phyloP scores from a whole-genome alignment of 2,329 filamentous ascomycete genomes.

The Trichoderma breve region DNA sequence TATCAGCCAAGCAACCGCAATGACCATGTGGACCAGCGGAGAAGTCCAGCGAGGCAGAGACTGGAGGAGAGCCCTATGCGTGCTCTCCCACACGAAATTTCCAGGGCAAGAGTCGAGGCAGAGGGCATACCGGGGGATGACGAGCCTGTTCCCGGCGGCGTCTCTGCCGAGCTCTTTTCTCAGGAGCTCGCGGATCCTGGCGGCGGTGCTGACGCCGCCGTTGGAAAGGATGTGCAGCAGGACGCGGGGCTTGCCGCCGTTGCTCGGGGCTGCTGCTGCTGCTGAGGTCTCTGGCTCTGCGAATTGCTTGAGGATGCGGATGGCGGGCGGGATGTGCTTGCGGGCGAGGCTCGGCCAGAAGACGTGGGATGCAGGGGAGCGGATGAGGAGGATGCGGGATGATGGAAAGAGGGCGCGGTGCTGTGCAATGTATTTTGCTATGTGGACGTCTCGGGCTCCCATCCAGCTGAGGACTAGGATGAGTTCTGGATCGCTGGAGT shows the following conservation, averaged over 20 bases:
- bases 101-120: constrained; percentile 52
- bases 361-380: constrained; percentile 39
- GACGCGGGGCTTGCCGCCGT: constrained; percentile 31
- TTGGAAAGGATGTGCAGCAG: constrained; percentile 54
- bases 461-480: constrained; percentile 52
- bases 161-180: constrained; percentile 24
- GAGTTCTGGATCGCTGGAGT: constrained; percentile 40
- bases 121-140: constrained; percentile 42
- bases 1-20: constrained; percentile 34
- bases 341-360: constrained; percentile 34
- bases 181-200: constrained; percentile 32
- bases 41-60: constrained; percentile 35
- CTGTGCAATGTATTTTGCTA: constrained; percentile 49
- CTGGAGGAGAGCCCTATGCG: constrained; percentile 41
- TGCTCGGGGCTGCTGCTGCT: background rate
- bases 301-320: constrained; percentile 39
- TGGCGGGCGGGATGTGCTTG: constrained; percentile 38
- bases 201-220: constrained; percentile 46
- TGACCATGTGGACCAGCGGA: constrained; percentile 36
- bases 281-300: constrained; percentile 24
- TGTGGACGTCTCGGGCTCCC: constrained; percentile 48
- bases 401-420: constrained; percentile 46
- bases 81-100: constrained; percentile 39
- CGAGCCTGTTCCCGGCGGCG: constrained; percentile 5
- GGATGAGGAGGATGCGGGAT: constrained; percentile 47